Evolutionary conservation across 108 stramenopile species (phyloP), one percentile per base, ranked within the genome.

Genomic region (Nitzschia palea): DNA sequence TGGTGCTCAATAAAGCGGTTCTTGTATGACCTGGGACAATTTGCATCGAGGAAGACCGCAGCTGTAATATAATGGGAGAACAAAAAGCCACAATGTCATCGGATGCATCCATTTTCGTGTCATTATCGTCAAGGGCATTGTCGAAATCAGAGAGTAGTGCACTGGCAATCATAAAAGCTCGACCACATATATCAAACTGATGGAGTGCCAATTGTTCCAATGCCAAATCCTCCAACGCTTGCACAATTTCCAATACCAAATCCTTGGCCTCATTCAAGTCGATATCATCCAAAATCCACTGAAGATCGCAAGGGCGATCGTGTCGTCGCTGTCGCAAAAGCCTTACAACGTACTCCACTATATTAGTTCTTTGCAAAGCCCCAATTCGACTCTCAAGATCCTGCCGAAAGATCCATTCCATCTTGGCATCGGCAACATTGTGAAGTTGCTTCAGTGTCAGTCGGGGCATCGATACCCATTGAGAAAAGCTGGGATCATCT

Each of bases 391-490:
- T 33, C 43, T 73, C 80, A 20, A 77, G 51, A 32, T 71, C 37
- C 25, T 61, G 68, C 17, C 88, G 81, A 67, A 76, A 82, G 27
- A 44, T 34, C 31, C 77, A 76, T 47, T 87, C 89, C 43, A 50
- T 58, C 6, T 65, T 54, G 14, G 89, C 75, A 72, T 88, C 80
- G 22, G 87, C 62, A 26, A 68, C 27, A 23, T 58, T 25, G 40
- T 87, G 84, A 55, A 93, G 76, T 42, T 86, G 50, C 32, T 70
- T 68, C 29, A 89, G 33, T 0, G 80, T 83, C 1, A 88, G 56
- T 25, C 86, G 57, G 9, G 51, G 60, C 9, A 61, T 31, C 22
- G 52, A 43, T 52, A 80, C 79, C 86, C 86, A 93, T 20, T 44
- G 44, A 20, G 59, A 29, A 5, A 92, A 57, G 18, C 77, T 77